Evolutionary conservation across 2,329 filamentous ascomycete genomes (phyloP), one percentile per base, ranked within the genome.

Genomic region (Xylaria hypoxylon): DNA sequence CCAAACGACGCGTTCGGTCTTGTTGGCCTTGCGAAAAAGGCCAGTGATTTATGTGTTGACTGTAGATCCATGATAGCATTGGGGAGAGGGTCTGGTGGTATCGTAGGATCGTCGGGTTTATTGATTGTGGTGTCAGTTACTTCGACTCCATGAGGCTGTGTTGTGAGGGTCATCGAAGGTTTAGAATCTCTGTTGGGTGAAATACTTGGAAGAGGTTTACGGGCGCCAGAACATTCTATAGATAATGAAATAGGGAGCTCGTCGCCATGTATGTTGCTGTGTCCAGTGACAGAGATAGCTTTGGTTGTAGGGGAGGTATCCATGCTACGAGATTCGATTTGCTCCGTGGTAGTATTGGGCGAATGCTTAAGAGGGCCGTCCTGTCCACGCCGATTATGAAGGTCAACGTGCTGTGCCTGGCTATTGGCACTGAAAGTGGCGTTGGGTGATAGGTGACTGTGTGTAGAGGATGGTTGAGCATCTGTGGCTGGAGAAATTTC

Each of bases 1-100:
- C 65, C 68, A 33, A 80, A 70, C 33, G 78, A 67, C 3, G 74
- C 71, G 5, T 75, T 71, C 17, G 80, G 70, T 10, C 77, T 70
- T 8, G 62, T 66, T 26, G 65, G 56, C 33, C 59, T 68, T 17
- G 65, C 65, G n/a, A 70, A 72, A 62, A 58, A 63, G 11, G 67
- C 70, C 8, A 65, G 68, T 28, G 68, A 26, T 57, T 68, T 71
- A 24, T 66, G 45, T 24, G 60, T 35, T 13, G 67, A 53, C 24
- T 28, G 60, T 22, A 48, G 65, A 22, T 26, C 15, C 40, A 28
- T 17, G 11, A n/a, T 51, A 45, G 10, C n/a, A 28, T 47, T 24
- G 10, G 19, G 11, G 26, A 26, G 15, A 26, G 40, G 5, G 5
- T 45, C 22, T 58, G 35, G 33, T 24, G 57, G 40, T 38, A n/a